Evolutionary conservation across 495 filamentous ascomycete genomes (phyloP).

Genomic region (Penicillium nucicola): DNA sequence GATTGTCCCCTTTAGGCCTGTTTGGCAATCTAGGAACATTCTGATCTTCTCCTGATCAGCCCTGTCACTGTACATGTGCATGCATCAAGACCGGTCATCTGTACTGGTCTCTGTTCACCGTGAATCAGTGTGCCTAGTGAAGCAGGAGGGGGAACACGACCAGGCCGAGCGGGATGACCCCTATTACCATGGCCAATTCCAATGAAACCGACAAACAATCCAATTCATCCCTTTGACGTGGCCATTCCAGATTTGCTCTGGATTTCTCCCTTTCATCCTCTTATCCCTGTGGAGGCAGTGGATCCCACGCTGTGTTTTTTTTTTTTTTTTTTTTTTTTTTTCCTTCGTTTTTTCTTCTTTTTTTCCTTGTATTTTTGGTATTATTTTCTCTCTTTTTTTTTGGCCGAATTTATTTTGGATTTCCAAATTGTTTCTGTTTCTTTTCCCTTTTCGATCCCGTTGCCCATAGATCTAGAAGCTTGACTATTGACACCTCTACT

Average conservation of each 20-base stretch:
- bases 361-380: no score
- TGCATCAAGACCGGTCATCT: no score
- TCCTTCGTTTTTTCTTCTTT: neutral
- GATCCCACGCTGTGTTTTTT: neutral
- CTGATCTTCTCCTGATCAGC: conserved; percentile 8
- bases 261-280: conserved; percentile 2
- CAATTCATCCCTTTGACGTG: conserved; percentile 1
- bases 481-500: neutral
- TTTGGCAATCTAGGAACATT: conserved; percentile 9
- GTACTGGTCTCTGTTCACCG: no score
- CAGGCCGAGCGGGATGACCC: neutral
- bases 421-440: no score
- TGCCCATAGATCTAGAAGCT: neutral
- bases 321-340: neutral
- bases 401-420: no score
- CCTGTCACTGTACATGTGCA: neutral
- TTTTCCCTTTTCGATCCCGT: neutral
- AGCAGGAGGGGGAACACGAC: no score
- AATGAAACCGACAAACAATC: conserved; percentile 5
- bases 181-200: neutral
- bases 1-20: conserved; percentile 17
- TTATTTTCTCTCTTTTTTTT: neutral
- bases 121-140: no score
- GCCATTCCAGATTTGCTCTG: neutral
- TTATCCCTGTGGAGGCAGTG: conserved; percentile 1